Evolutionary conservation across 2,329 filamentous ascomycete species (phyloP).

Genomic region (Aspergillus novoparasiticus): DNA sequence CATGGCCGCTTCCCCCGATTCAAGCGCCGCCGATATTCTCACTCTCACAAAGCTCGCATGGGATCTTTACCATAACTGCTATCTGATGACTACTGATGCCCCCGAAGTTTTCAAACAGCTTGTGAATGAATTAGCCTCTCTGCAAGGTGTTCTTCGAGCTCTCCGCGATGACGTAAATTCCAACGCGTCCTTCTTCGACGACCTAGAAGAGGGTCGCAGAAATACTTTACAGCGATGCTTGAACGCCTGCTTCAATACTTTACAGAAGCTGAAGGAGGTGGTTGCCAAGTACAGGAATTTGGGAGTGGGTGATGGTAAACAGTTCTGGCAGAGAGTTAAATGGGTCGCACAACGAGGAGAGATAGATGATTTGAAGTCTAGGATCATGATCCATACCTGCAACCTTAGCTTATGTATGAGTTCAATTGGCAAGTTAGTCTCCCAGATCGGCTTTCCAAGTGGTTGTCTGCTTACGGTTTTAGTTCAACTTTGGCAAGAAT

Average conservation of each 20-base stretch:
- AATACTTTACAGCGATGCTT: constrained; percentile 28
- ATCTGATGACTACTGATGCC: constrained; percentile 27
- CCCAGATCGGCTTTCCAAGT: no score
- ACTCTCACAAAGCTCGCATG: constrained; percentile 28
- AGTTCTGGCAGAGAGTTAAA: constrained; percentile 32
- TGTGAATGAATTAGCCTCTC: constrained; percentile 28
- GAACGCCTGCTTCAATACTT: constrained; percentile 23
- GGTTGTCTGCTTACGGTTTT: constrained; percentile 3
- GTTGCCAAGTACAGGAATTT: constrained; percentile 24
- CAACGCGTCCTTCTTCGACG: constrained; percentile 25
- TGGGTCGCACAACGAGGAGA: constrained; percentile 30
- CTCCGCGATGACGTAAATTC: constrained; percentile 29
- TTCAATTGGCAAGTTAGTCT: constrained; percentile 29
- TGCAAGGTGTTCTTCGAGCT: constrained; percentile 28
- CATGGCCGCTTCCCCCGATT: constrained; percentile 21
- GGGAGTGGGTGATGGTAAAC: constrained; percentile 24
- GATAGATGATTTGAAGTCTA: constrained; percentile 31
- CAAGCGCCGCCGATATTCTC: constrained; percentile 26
- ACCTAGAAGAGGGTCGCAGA: constrained; percentile 25
- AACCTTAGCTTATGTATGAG: constrained; percentile 33
- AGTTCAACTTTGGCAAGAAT: constrained; percentile 28
- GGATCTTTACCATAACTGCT: constrained; percentile 33
- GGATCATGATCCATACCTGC: constrained; percentile 32
- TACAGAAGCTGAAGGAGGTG: constrained; percentile 27
- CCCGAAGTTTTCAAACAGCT: constrained; percentile 34